Evolutionary conservation across 176 grass and related monocot genomes (phyloP).

Genomic region (Aegilops umbellulata): DNA sequence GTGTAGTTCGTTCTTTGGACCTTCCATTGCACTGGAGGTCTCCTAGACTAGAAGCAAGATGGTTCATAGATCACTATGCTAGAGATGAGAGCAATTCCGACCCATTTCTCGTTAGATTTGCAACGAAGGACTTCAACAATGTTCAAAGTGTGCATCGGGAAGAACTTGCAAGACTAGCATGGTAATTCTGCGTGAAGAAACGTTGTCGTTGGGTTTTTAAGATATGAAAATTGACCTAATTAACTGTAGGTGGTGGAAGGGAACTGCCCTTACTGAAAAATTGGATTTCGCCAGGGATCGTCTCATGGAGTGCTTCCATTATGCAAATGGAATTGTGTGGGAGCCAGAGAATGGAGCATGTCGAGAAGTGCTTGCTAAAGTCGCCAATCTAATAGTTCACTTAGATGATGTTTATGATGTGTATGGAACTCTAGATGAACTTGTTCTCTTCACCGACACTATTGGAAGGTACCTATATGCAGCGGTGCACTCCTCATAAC

Average conservation of each 20-base stretch:
- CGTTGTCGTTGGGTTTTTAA: too few relatives aligned
- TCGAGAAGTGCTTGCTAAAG: slow-evolving; percentile 19
- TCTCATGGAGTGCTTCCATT: slow-evolving; percentile 33
- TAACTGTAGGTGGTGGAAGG: slow-evolving; percentile 18
- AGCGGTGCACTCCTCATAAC: too few relatives aligned
- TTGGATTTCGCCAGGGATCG: slow-evolving; percentile 22
- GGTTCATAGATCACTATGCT: slow-evolving; percentile 18
- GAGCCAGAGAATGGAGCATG: slow-evolving; percentile 1
- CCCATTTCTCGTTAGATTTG: background rate
- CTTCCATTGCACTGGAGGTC: slow-evolving; percentile 18
- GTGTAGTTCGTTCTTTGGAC: background rate
- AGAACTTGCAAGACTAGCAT: background rate
- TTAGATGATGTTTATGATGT: slow-evolving; percentile 50
- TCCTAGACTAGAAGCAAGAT: slow-evolving; percentile 16
- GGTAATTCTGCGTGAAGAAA: too few relatives aligned
- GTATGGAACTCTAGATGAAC: slow-evolving; percentile 34
- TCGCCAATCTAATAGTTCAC: background rate
- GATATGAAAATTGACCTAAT: background rate
- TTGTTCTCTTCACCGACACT: slow-evolving; percentile 4
- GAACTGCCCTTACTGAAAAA: background rate
- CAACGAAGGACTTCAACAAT: slow-evolving; percentile 19
- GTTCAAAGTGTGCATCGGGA: slow-evolving; percentile 23
- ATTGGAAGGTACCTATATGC: slow-evolving; percentile 4
- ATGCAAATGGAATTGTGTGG: background rate
- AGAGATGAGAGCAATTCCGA: background rate